Evolutionary conservation across 345 rosid species (phyloP), one percentile per base, ranked within the genome.

Genomic region (Alliaria petiolata): DNA sequence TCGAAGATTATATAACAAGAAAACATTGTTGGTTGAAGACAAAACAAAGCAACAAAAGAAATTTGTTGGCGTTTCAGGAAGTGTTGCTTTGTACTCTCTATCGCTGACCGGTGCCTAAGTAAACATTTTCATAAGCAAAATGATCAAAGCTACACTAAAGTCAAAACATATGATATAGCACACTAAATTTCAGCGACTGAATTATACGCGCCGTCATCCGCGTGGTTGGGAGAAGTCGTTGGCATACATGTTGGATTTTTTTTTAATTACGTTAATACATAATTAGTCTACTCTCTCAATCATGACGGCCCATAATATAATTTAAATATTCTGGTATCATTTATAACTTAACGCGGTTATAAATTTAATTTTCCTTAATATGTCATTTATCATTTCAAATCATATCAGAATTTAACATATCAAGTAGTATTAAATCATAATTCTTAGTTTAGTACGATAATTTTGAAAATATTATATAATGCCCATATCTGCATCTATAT

Each of bases 91-190:
- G 80, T 88, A 85, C 69, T 95, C 99, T 60, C 97, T 77, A 78
- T 87, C 97, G 80, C 99, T 95, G 59, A 95, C 99, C 9, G 96
- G 96, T 72, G 99, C 97, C 99, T 95, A 79, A 14, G 15, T 45
- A 51, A 78, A 76, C 68, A 69, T 63, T 81, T 58, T 74, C 77
- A 76, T 65, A 59, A 15, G 69, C 53, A 80, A 42, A 7, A 20
- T 44, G 57, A 71, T 49, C 65, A 40, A 47, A 46, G 31, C 26
- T 39, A 54, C 20, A 51, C 4, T 58, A 26, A 30, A 47, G 8
- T 68, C 38, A 45, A 43, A 65, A 30, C 56, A 62, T 35, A 44
- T 8, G 30, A 28, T 51, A 70, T 43, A 49, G 10, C 43, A 34
- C 44, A 62, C 34, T 2, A 46, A 45, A 36, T 14, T 11, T 28